These are phyloP conservation scores for Panus rudis DNA, from an alignment of 768 basidiomycete genomes.

Conservation along the genomic window DNA sequence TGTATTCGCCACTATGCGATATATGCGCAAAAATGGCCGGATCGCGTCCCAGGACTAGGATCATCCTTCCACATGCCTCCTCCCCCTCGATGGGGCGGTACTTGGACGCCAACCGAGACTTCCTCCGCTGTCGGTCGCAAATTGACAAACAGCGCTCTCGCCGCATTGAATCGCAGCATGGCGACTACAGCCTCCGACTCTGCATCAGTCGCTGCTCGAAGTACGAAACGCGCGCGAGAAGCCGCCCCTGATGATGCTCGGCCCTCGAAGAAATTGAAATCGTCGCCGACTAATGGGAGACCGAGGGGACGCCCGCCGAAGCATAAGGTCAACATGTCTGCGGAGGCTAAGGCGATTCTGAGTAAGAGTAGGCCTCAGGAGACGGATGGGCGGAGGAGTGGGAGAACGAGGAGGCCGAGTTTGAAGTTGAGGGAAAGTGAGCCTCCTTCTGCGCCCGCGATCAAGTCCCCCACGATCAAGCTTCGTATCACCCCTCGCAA, in stretches of 20 bases:
- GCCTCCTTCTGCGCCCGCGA: conserved; percentile 14
- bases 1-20: conserved; percentile 79
- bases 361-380: conserved; percentile 10
- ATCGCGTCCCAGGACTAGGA: conserved; percentile 48
- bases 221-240: background rate
- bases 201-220: too few species aligned
- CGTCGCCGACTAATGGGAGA: conserved; percentile 6
- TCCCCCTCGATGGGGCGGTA: conserved; percentile 36
- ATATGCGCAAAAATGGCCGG: conserved; percentile 66
- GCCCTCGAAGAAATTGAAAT: conserved; percentile 44
- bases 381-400: conserved; percentile 21
- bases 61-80: conserved; percentile 35
- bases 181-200: too few species aligned
- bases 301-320: conserved; percentile 19
- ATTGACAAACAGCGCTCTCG: too few species aligned
- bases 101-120: conserved; percentile 19
- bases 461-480: background rate
- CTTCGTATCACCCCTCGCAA: conserved; percentile 12
- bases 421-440: conserved; percentile 26
- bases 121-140: too few species aligned
- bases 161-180: too few species aligned
- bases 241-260: conserved; percentile 25
- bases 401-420: conserved; percentile 24
- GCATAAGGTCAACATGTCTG: conserved; percentile 21
- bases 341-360: conserved; percentile 15